These are phyloP conservation scores for Mycosphaerella arachidis DNA, from an alignment of 2,329 filamentous ascomycete genomes.

Conservation along the genomic window DNA sequence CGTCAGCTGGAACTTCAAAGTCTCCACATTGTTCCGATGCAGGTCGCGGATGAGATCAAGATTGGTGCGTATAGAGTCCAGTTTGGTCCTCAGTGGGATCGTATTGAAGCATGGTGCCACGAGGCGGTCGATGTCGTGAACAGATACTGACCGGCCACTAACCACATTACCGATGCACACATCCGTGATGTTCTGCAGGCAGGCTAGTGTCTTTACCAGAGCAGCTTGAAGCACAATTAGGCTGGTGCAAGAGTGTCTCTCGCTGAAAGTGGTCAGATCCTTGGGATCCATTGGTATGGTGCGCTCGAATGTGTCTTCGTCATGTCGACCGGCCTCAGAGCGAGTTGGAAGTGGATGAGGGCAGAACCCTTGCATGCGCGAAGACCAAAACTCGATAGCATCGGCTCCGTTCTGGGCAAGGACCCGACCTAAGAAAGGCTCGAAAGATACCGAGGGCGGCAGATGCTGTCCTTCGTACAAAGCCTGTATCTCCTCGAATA, in stretches of 20 bases:
- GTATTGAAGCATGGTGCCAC: constrained; percentile 95
- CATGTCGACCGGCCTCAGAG: not conserved
- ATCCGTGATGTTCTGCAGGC: constrained; percentile 55
- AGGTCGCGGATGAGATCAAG: constrained; percentile 56
- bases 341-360: constrained; percentile 39
- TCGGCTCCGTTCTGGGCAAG: constrained; percentile 45
- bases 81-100: constrained; percentile 61
- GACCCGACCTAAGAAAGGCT: constrained; percentile 60
- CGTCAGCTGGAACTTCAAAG: constrained; percentile 68
- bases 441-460: constrained; percentile 51
- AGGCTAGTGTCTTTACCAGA: constrained; percentile 63
- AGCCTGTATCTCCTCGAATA: constrained; percentile 67
- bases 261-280: constrained; percentile 48
- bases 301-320: constrained; percentile 7
- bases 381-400: constrained; percentile 63
- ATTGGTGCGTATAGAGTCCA: constrained; percentile 49
- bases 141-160: constrained; percentile 65
- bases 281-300: constrained; percentile 6
- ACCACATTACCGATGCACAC: constrained; percentile 85
- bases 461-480: constrained; percentile 49
- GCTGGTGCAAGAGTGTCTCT: constrained; percentile 53
- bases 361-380: constrained; percentile 51
- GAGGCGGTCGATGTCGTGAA: constrained; percentile 64
- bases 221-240: constrained; percentile 66
- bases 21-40: constrained; percentile 57